Evolutionary conservation across 805 yeast species (phyloP).

Genomic region (Cyberlindnera americana): DNA sequence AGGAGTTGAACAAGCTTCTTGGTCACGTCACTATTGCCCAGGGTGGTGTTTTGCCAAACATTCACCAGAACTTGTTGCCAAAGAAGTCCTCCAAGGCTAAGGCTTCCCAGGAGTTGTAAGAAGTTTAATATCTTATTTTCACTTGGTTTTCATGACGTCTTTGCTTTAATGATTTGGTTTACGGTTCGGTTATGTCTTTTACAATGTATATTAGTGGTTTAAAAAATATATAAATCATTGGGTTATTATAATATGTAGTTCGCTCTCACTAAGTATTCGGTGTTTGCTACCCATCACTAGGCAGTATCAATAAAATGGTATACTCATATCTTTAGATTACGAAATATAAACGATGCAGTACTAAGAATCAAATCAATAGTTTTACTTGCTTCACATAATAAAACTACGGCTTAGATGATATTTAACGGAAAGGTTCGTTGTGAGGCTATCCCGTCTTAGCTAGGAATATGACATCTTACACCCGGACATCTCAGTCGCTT

Average conservation of each 20-base stretch:
- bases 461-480: neutral
- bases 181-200: slow-evolving; percentile 15
- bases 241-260: neutral
- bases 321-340: no score
- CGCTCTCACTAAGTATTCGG: no score
- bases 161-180: slow-evolving; percentile 14
- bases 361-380: no score
- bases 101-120: slow-evolving; percentile 63
- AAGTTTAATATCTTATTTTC: slow-evolving; percentile 1
- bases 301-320: no score
- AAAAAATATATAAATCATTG: slow-evolving; percentile 7
- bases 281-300: no score
- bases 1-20: slow-evolving; percentile 92
- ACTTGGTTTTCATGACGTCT: slow-evolving; percentile 12
- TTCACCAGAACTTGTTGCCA: slow-evolving; percentile 90
- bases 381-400: no score
- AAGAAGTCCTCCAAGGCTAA: slow-evolving; percentile 59
- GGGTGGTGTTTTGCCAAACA: slow-evolving; percentile 99
- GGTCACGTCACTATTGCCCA: slow-evolving; percentile 95
- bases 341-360: no score
- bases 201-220: slow-evolving; percentile 15
- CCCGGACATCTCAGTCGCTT: slow-evolving; percentile 2
- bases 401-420: no score
- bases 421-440: no score
- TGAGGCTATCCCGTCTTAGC: no score